Evolutionary conservation across 805 yeast genomes (phyloP).

Genomic region (Candida mattraensis): DNA sequence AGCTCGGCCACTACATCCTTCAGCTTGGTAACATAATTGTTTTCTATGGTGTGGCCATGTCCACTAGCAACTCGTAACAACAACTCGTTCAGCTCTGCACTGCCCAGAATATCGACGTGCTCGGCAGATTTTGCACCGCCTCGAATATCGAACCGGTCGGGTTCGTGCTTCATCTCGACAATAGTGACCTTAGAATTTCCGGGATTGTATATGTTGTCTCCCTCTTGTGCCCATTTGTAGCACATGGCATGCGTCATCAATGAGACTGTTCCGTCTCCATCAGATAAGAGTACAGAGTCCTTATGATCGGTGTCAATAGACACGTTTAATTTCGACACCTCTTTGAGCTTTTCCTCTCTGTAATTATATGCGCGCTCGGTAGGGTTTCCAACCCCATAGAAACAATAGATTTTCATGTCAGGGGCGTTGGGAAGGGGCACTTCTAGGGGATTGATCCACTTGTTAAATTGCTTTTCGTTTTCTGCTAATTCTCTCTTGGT

Average conservation of each 20-base stretch:
- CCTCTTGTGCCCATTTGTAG: constrained; percentile 45
- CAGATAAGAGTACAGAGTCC: constrained; percentile 75
- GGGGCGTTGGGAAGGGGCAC: constrained; percentile 93
- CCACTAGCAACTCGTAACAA: constrained; percentile 83
- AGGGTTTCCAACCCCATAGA: constrained; percentile 96
- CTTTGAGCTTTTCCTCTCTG: constrained; percentile 61
- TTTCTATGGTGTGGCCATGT: constrained; percentile 62
- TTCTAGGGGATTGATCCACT: constrained; percentile 95
- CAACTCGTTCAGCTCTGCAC: constrained; percentile 88
- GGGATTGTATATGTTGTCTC: constrained; percentile 73
- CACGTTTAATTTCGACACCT: constrained; percentile 54
- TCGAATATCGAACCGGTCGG: constrained; percentile 88
- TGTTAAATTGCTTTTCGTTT: constrained; percentile 70
- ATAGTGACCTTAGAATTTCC: constrained; percentile 69
- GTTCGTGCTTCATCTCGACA: constrained; percentile 92
- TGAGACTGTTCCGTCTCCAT: constrained; percentile 97
- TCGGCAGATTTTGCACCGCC: constrained; percentile 98
- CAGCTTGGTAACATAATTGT: constrained; percentile 57
- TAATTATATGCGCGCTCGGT: constrained; percentile 93
- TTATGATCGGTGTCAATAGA: constrained; percentile 67
- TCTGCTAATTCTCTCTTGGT: constrained; percentile 54
- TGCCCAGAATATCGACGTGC: constrained; percentile 94
- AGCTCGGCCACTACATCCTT: constrained; percentile 59
- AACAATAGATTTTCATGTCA: constrained; percentile 80
- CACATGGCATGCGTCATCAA: constrained; percentile 85